Conservation (phyloP, 2,329 filamentous ascomycete species). For the Drechslerella dactyloides region DNA sequence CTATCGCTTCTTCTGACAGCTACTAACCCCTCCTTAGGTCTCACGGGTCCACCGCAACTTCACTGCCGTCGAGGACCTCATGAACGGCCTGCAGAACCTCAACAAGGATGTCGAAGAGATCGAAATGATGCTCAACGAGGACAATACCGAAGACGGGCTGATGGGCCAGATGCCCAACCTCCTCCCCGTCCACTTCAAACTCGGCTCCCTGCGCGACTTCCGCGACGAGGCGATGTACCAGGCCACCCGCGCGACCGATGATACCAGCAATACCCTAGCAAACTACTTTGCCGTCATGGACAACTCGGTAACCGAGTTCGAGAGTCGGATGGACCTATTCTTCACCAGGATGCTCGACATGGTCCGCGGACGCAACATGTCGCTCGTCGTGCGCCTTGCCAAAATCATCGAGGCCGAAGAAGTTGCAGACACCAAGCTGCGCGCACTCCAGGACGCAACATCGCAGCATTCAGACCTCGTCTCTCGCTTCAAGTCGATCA, state of each 20-base stretch:
- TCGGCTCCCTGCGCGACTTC: slow-evolving; percentile 90
- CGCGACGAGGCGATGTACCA: slow-evolving; percentile 96
- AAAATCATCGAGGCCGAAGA: slow-evolving; percentile 94
- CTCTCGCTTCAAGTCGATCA: slow-evolving; percentile 86
- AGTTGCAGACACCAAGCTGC: slow-evolving; percentile 89
- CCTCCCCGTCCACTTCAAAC: slow-evolving; percentile 84
- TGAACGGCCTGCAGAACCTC: slow-evolving; percentile 85
- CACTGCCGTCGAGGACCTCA: slow-evolving; percentile 90
- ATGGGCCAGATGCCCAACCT: slow-evolving; percentile 80
- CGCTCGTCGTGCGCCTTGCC: slow-evolving; percentile 87
- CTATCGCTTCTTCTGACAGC: not conserved
- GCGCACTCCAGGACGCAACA: slow-evolving; percentile 90
- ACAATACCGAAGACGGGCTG: slow-evolving; percentile 71
- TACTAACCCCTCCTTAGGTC: slow-evolving; percentile 57
- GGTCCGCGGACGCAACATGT: slow-evolving; percentile 83
- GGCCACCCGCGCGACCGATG: slow-evolving; percentile 79
- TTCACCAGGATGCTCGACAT: slow-evolving; percentile 89
- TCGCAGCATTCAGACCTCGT: slow-evolving; percentile 89
- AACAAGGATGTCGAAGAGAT: slow-evolving; percentile 76
- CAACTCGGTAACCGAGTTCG: slow-evolving; percentile 89
- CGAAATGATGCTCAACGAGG: slow-evolving; percentile 78
- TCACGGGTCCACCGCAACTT: slow-evolving; percentile 97
- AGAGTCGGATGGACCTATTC: slow-evolving; percentile 87
- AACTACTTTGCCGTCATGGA: slow-evolving; percentile 90
- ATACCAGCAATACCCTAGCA: slow-evolving; percentile 79